These are phyloP conservation scores for Sanghuangporus baumii DNA, from an alignment of 1,284 basidiomycete genomes.

Conservation along the genomic window DNA sequence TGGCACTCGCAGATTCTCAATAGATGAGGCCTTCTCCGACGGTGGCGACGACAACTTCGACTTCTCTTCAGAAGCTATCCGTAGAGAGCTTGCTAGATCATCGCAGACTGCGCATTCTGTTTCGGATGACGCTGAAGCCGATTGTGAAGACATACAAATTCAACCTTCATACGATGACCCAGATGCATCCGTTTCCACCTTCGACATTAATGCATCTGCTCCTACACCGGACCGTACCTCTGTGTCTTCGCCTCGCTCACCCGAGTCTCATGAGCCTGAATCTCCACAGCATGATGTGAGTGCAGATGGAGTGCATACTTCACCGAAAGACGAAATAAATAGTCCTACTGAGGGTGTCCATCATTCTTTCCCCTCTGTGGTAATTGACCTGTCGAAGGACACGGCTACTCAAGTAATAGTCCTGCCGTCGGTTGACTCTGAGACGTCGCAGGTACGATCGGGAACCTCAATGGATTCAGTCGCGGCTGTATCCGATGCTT, in stretches of 20 bases:
- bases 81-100: constrained; percentile 52
- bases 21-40: constrained; percentile 68
- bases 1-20: constrained; percentile 29
- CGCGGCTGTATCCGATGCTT: constrained; percentile 20
- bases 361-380: constrained; percentile 36
- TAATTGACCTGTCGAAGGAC: constrained; percentile 41
- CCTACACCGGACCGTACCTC: constrained; percentile 12
- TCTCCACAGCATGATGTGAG: not conserved
- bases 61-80: constrained; percentile 53
- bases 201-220: constrained; percentile 35
- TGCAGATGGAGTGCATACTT: not conserved
- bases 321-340: constrained; percentile 4
- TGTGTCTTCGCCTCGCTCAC: constrained; percentile 23
- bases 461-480: constrained; percentile 23
- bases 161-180: constrained; percentile 26
- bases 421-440: constrained; percentile 15
- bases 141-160: constrained; percentile 19
- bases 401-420: constrained; percentile 25
- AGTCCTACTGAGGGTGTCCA: constrained; percentile 17
- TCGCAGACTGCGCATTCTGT: constrained; percentile 19
- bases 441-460: constrained; percentile 9
- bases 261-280: constrained; percentile 17
- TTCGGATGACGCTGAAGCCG: constrained; percentile 27
- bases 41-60: constrained; percentile 46
- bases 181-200: constrained; percentile 53